Percentiles rank a stretch among this genome's conserved stretches.
phyloP scores from a whole-genome alignment of 345 rosid species.

The Pelargonium nanum region DNA sequence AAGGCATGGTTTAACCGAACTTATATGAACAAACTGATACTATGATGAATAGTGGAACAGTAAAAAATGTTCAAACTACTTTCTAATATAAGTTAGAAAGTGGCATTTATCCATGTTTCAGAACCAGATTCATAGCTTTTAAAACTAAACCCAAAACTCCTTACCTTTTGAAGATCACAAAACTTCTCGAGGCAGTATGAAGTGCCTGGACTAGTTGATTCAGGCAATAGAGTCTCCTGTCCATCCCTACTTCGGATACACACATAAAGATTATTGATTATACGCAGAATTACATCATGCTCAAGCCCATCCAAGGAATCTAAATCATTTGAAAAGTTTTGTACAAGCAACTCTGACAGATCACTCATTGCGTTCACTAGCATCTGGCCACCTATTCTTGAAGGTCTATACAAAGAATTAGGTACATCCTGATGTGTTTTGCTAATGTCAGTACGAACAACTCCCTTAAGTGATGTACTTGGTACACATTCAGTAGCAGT shows the following conservation, averaged over 20 bases:
- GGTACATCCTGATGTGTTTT: conserved; percentile 7
- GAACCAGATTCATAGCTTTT: not conserved
- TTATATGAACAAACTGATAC: no score
- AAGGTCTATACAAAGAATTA: conserved; percentile 16
- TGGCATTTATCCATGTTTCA: not conserved
- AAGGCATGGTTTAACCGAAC: no score
- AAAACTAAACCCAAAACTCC: conserved; percentile 2
- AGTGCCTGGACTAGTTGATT: conserved; percentile 8
- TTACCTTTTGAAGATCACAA: conserved; percentile 32
- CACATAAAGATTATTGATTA: conserved; percentile 34
- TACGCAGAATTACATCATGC: conserved; percentile 29
- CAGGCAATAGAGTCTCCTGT: conserved; percentile 18
- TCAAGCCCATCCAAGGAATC: conserved; percentile 28
- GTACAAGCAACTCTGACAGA: conserved; percentile 38
- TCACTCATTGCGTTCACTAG: conserved; percentile 27
- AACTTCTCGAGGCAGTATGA: conserved; percentile 19
- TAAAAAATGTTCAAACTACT: no score
- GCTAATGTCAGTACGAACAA: conserved; percentile 14
- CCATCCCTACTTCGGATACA: conserved; percentile 22
- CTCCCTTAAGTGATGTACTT: conserved; percentile 13
- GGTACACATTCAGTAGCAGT: conserved; percentile 5
- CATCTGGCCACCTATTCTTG: conserved; percentile 23
- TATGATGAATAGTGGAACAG: no score
- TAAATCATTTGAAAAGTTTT: conserved; percentile 30
- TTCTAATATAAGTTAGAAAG: not conserved